Evolutionary conservation across 179 eudicot species (phyloP).

Genomic region (Vitellaria paradoxa): DNA sequence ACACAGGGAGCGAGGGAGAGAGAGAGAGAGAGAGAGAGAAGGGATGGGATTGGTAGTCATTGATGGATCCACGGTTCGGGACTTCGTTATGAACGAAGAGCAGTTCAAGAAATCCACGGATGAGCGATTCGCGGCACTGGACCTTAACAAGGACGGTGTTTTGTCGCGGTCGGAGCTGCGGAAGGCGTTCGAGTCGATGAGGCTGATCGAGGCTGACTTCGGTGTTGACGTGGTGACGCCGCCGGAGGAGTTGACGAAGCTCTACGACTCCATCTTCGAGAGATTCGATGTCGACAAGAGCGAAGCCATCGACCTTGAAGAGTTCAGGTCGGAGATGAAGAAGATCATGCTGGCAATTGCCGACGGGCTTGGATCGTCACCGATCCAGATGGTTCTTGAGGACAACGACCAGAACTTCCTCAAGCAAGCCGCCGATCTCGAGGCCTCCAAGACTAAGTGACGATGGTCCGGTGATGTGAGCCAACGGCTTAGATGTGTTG

Average conservation of each 20-base stretch:
- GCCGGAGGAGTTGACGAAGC: constrained; percentile 48
- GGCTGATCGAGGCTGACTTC: constrained; percentile 60
- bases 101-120: constrained; percentile 51
- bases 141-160: constrained; percentile 48
- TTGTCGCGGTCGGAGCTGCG: constrained; percentile 67
- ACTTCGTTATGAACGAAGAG: constrained; percentile 59
- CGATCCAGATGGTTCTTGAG: constrained; percentile 74
- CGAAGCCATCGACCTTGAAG: constrained; percentile 49
- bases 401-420: constrained; percentile 17
- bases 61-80: constrained; percentile 68
- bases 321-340: constrained; percentile 60
- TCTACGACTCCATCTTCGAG: constrained; percentile 75
- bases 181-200: constrained; percentile 56
- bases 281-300: constrained; percentile 49
- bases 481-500: too few relatives aligned
- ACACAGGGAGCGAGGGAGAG: neutral
- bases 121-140: constrained; percentile 43
- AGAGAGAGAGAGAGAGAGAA: neutral
- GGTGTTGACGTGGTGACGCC: constrained; percentile 50
- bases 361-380: constrained; percentile 61
- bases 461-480: too few relatives aligned
- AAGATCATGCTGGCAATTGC: constrained; percentile 75
- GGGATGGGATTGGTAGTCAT: constrained; percentile 74
- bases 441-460: neutral
- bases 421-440: constrained; percentile 7